A percentile compares a stretch with the other conserved stretches of the same genome.
phyloP scores from a whole-genome alignment of 2,329 filamentous ascomycete genomes.

The Aspergillus alliaceus region DNA sequence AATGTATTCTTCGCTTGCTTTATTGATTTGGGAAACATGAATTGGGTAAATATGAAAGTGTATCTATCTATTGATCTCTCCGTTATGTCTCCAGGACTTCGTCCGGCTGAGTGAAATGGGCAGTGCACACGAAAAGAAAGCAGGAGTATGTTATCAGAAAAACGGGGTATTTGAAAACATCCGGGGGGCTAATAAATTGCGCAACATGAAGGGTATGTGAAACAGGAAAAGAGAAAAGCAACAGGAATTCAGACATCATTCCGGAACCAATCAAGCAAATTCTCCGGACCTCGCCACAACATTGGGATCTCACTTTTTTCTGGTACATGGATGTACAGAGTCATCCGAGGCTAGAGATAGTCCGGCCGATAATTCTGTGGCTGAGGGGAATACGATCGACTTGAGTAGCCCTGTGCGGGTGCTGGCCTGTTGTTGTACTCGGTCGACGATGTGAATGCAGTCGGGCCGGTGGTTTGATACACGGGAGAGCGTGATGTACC shows the following conservation, averaged over 20 bases:
- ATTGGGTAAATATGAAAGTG: neutral
- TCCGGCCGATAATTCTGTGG: conserved; percentile 7
- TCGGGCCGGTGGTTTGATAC: conserved; percentile 20
- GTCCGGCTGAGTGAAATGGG: neutral
- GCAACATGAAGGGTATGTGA: conserved; percentile 3
- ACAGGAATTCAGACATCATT: conserved; percentile 22
- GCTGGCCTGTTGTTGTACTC: conserved; percentile 23
- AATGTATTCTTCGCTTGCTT: neutral
- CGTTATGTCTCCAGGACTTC: neutral
- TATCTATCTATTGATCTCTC: neutral
- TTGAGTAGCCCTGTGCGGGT: conserved; percentile 22
- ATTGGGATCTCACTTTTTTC: neutral
- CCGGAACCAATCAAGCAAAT: conserved; percentile 24
- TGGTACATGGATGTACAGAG: neutral
- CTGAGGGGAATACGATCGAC: conserved; percentile 12
- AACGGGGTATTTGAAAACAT: conserved; percentile 11
- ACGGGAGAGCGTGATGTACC: conserved; percentile 7
- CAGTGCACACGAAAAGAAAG: neutral
- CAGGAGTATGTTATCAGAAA: neutral
- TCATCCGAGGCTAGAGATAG: conserved; percentile 8
- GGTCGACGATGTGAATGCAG: conserved; percentile 21
- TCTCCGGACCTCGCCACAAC: conserved; percentile 20
- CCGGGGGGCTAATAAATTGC: neutral
- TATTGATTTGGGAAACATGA: too few relatives aligned
- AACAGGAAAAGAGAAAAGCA: neutral